Conservation (phyloP, 2,329 filamentous ascomycete species). For the Lasiodiplodia sp. region DNA sequence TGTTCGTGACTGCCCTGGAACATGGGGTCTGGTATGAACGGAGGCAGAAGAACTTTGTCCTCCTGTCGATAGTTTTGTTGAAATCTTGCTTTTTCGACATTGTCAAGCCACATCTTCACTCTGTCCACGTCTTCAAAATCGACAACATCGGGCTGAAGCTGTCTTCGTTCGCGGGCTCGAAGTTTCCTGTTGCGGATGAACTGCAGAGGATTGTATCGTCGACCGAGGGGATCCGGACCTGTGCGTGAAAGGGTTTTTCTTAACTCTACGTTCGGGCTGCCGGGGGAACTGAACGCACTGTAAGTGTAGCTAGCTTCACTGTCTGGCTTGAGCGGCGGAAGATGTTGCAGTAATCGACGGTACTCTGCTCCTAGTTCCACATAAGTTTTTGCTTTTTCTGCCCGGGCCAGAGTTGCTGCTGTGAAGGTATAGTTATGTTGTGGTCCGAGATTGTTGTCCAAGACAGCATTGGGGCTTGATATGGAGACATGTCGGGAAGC, state of each 20-base stretch:
- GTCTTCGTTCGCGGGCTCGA: conserved; percentile 76
- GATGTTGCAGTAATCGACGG: conserved; percentile 75
- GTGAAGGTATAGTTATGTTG: conserved; percentile 71
- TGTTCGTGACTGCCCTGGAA: conserved; percentile 16
- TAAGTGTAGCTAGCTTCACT: conserved; percentile 49
- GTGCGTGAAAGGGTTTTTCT: conserved; percentile 47
- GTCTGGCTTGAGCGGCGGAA: conserved; percentile 74
- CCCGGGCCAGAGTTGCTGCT: conserved; percentile 78
- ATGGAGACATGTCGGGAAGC: conserved; percentile 39
- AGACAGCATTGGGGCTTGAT: conserved; percentile 10
- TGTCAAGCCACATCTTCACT: conserved; percentile 80
- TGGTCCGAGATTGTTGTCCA: conserved; percentile 37
- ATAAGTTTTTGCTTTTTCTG: conserved; percentile 82
- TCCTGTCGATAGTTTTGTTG: conserved; percentile 46
- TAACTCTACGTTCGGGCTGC: conserved; percentile 49
- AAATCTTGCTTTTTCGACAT: conserved; percentile 61
- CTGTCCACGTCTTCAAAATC: conserved; percentile 78
- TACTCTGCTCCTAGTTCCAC: conserved; percentile 89
- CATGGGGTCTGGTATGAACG: conserved; percentile 30
- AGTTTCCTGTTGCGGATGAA: conserved; percentile 90
- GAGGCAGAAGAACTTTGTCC: conserved; percentile 46
- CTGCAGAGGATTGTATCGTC: conserved; percentile 89
- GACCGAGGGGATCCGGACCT: conserved; percentile 61
- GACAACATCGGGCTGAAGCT: conserved; percentile 75
- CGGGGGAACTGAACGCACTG: conserved; percentile 50